Conservation (phyloP, 1,139 yeast genomes). For the Geotrichum phurueaensis region DNA sequence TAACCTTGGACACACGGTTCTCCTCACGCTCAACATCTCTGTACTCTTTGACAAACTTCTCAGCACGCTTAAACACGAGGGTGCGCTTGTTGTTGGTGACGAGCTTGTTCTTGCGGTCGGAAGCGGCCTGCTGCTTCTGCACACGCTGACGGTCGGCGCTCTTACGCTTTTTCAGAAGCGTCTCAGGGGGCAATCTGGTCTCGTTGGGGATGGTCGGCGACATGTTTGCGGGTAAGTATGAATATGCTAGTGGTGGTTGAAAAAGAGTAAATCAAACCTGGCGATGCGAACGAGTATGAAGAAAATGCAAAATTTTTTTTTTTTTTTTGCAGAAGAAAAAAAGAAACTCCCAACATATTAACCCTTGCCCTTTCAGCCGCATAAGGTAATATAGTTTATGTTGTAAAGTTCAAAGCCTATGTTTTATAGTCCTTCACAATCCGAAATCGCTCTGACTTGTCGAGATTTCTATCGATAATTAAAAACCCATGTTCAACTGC, state of each 20-base stretch:
- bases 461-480: too few species aligned
- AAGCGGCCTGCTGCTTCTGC: slow-evolving; percentile 4
- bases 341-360: background rate
- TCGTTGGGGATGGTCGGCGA: slow-evolving; percentile 2
- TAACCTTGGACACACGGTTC: slow-evolving; percentile 88
- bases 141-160: slow-evolving; percentile 46
- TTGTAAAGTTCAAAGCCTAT: background rate
- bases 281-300: background rate
- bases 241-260: background rate
- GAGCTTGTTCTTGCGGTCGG: background rate
- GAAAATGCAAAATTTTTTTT: background rate
- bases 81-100: background rate
- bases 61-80: slow-evolving; percentile 78
- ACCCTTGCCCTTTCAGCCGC: background rate
- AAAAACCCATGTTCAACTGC: too few species aligned
- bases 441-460: too few species aligned
- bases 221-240: slow-evolving; percentile 1
- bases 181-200: slow-evolving; percentile 63
- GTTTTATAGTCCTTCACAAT: background rate
- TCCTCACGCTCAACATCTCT: slow-evolving; percentile 89
- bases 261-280: background rate
- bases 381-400: background rate
- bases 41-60: slow-evolving; percentile 97
- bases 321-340: background rate
- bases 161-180: slow-evolving; percentile 91